Evolutionary conservation across 805 yeast genomes (phyloP).

Genomic region (Peterozyma toletana): DNA sequence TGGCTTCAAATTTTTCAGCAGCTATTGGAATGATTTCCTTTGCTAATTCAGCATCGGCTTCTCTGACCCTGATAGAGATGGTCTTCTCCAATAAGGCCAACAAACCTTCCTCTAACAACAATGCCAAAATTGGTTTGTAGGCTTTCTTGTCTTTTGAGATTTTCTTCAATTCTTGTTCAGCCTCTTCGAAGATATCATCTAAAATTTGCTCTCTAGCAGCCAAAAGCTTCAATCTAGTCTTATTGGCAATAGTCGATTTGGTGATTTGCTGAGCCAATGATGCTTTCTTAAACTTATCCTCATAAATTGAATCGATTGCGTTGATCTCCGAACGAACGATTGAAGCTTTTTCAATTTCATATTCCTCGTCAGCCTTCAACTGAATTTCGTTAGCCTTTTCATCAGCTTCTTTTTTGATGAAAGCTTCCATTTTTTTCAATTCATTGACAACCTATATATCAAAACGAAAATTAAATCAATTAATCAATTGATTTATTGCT

Average conservation of each 20-base stretch:
- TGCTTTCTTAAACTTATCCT: slow-evolving; percentile 83
- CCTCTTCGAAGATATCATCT: slow-evolving; percentile 63
- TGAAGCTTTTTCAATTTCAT: slow-evolving; percentile 94
- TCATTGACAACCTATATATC: slow-evolving; percentile 75
- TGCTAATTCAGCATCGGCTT: slow-evolving; percentile 55
- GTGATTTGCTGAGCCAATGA: slow-evolving; percentile 90
- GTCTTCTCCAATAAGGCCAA: slow-evolving; percentile 66
- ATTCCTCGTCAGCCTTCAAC: slow-evolving; percentile 96
- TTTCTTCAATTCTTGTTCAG: slow-evolving; percentile 54
- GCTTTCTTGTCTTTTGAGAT: slow-evolving; percentile 45
- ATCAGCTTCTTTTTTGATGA: slow-evolving; percentile 98
- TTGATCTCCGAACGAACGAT: slow-evolving; percentile 90
- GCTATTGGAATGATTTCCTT: slow-evolving; percentile 58
- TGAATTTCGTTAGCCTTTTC: slow-evolving; percentile 96
- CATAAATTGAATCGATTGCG: slow-evolving; percentile 75
- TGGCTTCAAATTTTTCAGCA: slow-evolving; percentile 52
- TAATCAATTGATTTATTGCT: neutral
- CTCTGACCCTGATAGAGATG: slow-evolving; percentile 59
- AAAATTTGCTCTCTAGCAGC: slow-evolving; percentile 79
- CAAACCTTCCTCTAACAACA: slow-evolving; percentile 74
- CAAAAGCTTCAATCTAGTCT: slow-evolving; percentile 86
- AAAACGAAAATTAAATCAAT: neutral
- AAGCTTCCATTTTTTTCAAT: slow-evolving; percentile 95
- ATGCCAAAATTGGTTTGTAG: slow-evolving; percentile 65
- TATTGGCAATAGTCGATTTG: slow-evolving; percentile 91